phyloP scores from a whole-genome alignment of 305 asterid genomes.

The Solanum hybrid region DNA sequence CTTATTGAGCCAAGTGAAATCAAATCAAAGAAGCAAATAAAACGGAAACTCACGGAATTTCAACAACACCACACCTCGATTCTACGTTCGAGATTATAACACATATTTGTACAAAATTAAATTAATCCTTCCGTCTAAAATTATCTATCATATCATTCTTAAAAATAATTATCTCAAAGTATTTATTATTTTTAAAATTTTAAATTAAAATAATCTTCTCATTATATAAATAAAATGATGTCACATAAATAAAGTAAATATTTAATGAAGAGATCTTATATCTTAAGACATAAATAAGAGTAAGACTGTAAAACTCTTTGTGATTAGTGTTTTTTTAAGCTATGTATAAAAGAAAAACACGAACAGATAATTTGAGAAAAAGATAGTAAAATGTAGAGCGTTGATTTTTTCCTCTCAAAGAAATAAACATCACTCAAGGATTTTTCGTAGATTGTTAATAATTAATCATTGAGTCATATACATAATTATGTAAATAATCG shows the following conservation, averaged over 20 bases:
- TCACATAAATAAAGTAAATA: too few species aligned
- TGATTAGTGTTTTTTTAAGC: too few species aligned
- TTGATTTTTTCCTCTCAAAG: too few species aligned
- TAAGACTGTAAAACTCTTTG: too few species aligned
- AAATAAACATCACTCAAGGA: neutral
- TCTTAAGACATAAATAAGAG: neutral
- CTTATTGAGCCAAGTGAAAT: constrained; percentile 21
- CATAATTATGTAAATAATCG: neutral
- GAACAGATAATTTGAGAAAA: neutral
- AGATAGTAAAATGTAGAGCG: too few species aligned
- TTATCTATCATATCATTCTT: neutral
- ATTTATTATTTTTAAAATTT: neutral
- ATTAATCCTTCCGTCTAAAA: neutral
- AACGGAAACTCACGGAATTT: constrained; percentile 1
- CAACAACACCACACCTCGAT: constrained; percentile 3
- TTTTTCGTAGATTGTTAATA: neutral
- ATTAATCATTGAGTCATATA: neutral
- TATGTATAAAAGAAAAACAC: too few species aligned
- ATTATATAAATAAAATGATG: too few species aligned
- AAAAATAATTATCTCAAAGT: neutral
- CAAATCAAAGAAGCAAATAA: neutral
- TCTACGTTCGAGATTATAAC: neutral
- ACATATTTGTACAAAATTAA: neutral
- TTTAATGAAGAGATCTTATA: too few species aligned
- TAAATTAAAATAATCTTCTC: neutral